These are phyloP conservation scores for Actinomortierella ambigua DNA, from an alignment of 371 early-diverging fungal genomes.

Conservation along the genomic window DNA sequence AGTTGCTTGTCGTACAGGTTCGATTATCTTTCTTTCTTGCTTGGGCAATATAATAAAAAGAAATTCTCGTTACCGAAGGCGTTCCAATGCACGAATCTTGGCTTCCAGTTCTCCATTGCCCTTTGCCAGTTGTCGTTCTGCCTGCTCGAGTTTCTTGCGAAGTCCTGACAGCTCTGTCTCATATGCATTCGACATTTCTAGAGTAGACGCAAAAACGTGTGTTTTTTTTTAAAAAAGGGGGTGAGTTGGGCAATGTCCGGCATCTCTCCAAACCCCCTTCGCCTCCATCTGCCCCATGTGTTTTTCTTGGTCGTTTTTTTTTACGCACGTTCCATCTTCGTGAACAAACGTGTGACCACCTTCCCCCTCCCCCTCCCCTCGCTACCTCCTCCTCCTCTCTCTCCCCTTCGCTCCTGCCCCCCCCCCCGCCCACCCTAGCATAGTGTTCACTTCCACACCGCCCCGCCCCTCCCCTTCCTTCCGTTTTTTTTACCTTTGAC, in stretches of 20 bases:
- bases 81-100: conserved; percentile 29
- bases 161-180: conserved; percentile 31
- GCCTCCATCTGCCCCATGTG: not conserved
- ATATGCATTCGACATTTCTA: conserved; percentile 37
- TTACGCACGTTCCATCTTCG: not conserved
- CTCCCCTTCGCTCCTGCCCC: not conserved
- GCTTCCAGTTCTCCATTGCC: conserved; percentile 42
- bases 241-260: not conserved
- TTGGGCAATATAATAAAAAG: too few relatives aligned
- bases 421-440: too few relatives aligned
- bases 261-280: not conserved
- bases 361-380: too few relatives aligned
- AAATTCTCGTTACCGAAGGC: conserved; percentile 18
- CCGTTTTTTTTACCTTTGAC: conserved; percentile 26
- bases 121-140: conserved; percentile 28
- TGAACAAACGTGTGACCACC: not conserved
- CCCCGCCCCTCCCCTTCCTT: too few relatives aligned
- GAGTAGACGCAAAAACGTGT: not conserved
- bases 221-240: not conserved
- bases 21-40: too few relatives aligned
- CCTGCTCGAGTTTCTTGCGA: conserved; percentile 31
- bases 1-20: too few relatives aligned
- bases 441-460: too few relatives aligned
- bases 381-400: too few relatives aligned
- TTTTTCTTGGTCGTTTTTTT: too few relatives aligned